These are phyloP conservation scores for Saccharomycopsis sp. DNA, from an alignment of 805 yeast species.

Conservation along the genomic window DNA sequence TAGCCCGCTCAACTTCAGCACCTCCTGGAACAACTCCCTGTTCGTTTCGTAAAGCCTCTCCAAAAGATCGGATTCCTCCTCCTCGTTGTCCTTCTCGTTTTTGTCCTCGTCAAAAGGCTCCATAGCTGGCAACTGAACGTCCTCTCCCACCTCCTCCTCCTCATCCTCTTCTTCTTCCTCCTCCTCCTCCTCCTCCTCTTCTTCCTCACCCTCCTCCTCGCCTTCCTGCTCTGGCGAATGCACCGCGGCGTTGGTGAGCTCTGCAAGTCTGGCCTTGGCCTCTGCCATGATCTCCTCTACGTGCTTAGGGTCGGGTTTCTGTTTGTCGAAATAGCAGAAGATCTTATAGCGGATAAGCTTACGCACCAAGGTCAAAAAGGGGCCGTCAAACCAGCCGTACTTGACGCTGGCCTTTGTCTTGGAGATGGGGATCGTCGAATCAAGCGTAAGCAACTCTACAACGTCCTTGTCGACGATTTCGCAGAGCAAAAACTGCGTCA, in stretches of 20 bases:
- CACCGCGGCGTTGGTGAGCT: slow-evolving; percentile 25
- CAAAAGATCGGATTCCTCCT: slow-evolving; percentile 14
- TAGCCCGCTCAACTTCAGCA: neutral
- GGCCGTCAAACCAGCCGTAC: slow-evolving; percentile 75
- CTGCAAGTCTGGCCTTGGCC: slow-evolving; percentile 26
- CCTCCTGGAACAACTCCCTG: neutral
- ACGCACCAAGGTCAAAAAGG: slow-evolving; percentile 58
- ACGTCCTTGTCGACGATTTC: slow-evolving; percentile 68
- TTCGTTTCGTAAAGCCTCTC: neutral
- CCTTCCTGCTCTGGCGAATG: slow-evolving; percentile 23
- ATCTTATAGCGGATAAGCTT: slow-evolving; percentile 68
- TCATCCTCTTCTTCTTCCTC: slow-evolving; percentile 25
- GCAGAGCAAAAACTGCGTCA: slow-evolving; percentile 72
- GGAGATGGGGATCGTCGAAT: neutral
- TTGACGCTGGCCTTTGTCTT: slow-evolving; percentile 40
- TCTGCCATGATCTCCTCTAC: slow-evolving; percentile 39
- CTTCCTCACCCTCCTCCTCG: slow-evolving; percentile 22
- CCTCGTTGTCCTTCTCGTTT: slow-evolving; percentile 22
- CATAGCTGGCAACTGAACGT: neutral
- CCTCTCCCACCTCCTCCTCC: slow-evolving; percentile 12
- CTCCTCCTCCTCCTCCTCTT: slow-evolving; percentile 26
- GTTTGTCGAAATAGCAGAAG: slow-evolving; percentile 48
- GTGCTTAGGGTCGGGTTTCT: slow-evolving; percentile 36
- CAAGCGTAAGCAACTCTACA: slow-evolving; percentile 32
- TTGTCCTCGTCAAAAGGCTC: neutral